phyloP scores from a whole-genome alignment of 2,329 filamentous ascomycete genomes.

The Verruconis gallopava region DNA sequence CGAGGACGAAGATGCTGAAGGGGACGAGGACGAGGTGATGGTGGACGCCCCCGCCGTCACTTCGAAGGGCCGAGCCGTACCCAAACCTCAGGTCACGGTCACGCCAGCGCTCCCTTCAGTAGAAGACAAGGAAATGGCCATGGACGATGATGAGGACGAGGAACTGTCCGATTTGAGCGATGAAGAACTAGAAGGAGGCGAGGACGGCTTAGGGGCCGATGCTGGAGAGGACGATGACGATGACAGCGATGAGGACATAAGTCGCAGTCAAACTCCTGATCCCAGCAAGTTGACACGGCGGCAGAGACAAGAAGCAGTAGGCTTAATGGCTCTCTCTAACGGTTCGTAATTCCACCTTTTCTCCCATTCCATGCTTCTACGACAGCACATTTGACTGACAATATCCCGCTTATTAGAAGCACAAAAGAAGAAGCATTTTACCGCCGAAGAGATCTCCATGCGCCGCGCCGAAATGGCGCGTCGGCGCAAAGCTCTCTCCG shows the following conservation, averaged over 20 bases:
- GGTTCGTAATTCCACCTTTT: conserved; percentile 26
- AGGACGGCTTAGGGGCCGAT: conserved; percentile 28
- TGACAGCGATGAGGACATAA: conserved; percentile 29
- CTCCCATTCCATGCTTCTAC: conserved; percentile 11
- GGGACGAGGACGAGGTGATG: conserved; percentile 13
- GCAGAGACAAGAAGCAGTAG: conserved; percentile 44
- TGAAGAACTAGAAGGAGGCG: conserved; percentile 32
- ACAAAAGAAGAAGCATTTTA: conserved; percentile 60
- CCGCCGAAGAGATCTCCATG: conserved; percentile 61
- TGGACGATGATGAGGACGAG: conserved; percentile 34
- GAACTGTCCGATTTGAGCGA: conserved; percentile 28
- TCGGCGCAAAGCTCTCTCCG: conserved; percentile 58
- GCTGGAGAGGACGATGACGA: conserved; percentile 16
- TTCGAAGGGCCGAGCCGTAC: conserved; percentile 12
- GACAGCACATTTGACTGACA: conserved; percentile 11
- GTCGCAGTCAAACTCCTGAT: conserved; percentile 47
- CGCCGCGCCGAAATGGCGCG: conserved; percentile 61
- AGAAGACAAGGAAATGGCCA: conserved; percentile 37
- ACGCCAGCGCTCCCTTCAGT: conserved; percentile 24
- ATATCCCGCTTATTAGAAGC: conserved; percentile 35
- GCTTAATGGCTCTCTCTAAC: conserved; percentile 42
- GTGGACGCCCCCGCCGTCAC: conserved; percentile 13
- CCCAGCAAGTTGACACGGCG: conserved; percentile 54
- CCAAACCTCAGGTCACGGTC: conserved; percentile 24
- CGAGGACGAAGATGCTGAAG: conserved; percentile 19